Base-by-base conservation (phyloP, 495 filamentous ascomycete genomes). In the Wilcoxina mikolae region DNA sequence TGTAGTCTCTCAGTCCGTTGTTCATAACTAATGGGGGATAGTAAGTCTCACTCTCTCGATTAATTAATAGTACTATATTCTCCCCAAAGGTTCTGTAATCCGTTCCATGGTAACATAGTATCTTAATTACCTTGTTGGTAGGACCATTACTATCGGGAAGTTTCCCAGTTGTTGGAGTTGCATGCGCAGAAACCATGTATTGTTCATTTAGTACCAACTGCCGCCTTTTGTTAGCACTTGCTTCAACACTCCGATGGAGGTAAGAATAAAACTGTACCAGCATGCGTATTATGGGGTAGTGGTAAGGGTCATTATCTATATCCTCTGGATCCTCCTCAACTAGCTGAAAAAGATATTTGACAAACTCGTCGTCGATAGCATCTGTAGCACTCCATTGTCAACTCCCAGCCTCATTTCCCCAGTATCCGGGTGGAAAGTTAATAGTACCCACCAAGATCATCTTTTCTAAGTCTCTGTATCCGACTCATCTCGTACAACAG, bases 181-280 rank as follows among this genome's bases (percentile, higher is more conserved):
- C 67, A 4, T 81, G 78, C 7, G 79, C 76, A 17, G 76, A 74
- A 41, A 95, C 84, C 86, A 98, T 94, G 71, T 94, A 98, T 68
- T 98, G 91, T 64, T 98, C 91, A 68, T 96, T 98, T 58, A 98
- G 70, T 43, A 98, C 88, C 59, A 98, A 78, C 88, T 96, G 64
- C 22, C 56, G 12, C 15, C 17, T n/a, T n/a, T 10, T 23, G 52
- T 65, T 52, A 67, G 63, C 41, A 44, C 38, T 24, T 57, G 45
- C 23, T 41, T 25, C 49, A 10, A 18, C 10, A 4, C 10, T 4
- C 17, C 17, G 39, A 43, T 9, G 39, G 17, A 43, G 17, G 39
- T n/a, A n/a, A n/a, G n/a, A n/a, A n/a, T 50, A 27, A 56, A 25
- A 29, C 71, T 72, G 60, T 69, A 95, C 90, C 71, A 98, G 69